Percentiles rank a stretch among this genome's conserved stretches.
These are phyloP conservation scores for Solanum dulcamara DNA, from an alignment of 257 asterid species.

Conservation along the genomic window DNA sequence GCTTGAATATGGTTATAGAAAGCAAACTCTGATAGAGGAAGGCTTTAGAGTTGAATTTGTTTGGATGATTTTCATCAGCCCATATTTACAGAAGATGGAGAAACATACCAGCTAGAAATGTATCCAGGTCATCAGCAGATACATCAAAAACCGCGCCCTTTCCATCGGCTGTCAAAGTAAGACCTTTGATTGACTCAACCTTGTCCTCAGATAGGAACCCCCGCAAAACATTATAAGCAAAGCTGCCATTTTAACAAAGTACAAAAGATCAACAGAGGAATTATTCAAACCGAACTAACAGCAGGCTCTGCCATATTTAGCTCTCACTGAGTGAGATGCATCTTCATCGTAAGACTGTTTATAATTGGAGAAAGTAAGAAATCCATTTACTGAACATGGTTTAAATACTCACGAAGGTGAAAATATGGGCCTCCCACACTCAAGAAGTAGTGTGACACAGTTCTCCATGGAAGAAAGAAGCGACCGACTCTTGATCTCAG, in stretches of 20 bases:
- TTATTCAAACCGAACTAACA: not conserved
- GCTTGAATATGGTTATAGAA: not conserved
- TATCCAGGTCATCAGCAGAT: slow-evolving; percentile 47
- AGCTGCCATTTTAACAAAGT: slow-evolving; percentile 19
- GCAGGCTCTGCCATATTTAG: not conserved
- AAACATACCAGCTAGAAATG: slow-evolving; percentile 55
- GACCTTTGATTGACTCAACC: slow-evolving; percentile 79
- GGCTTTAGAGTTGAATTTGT: not conserved
- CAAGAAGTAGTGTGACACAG: slow-evolving; percentile 65
- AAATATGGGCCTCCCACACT: slow-evolving; percentile 62
- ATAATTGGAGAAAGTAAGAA: not conserved
- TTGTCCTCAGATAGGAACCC: slow-evolving; percentile 81
- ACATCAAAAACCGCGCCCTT: slow-evolving; percentile 92
- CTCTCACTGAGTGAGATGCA: not conserved
- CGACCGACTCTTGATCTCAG: slow-evolving; percentile 80
- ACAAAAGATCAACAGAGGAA: not conserved
- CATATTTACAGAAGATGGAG: not conserved
- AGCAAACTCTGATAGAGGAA: not conserved
- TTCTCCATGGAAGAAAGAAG: slow-evolving; percentile 81
- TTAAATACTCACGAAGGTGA: slow-evolving; percentile 58
- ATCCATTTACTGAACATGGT: not conserved
- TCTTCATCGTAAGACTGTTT: not conserved
- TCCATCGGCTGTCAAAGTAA: slow-evolving; percentile 81
- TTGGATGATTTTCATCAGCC: not conserved
- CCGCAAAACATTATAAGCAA: slow-evolving; percentile 52